These are phyloP conservation scores for Extremus antarcticus DNA, from an alignment of 495 filamentous ascomycete species.

Conservation along the genomic window DNA sequence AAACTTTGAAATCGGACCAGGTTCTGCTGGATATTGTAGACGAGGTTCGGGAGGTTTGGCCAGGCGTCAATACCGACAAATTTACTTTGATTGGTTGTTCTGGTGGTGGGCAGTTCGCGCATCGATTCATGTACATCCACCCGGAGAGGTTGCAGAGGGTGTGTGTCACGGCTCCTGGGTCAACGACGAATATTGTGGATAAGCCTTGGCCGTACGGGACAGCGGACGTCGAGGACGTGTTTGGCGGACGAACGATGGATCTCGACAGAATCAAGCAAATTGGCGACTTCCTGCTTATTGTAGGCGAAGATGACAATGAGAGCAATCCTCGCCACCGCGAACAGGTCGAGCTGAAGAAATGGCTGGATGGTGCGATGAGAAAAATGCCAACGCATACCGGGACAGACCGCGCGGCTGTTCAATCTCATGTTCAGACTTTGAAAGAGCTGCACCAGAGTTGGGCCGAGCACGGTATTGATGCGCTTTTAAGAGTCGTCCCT, in stretches of 20 bases:
- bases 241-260: not conserved
- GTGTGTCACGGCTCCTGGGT: not conserved
- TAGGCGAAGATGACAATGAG: not conserved
- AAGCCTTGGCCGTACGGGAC: not conserved
- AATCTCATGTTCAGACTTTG: not conserved
- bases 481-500: not conserved
- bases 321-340: no score
- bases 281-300: not conserved
- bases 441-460: not conserved
- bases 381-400: not conserved
- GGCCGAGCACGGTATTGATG: not conserved
- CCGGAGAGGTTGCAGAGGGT: not conserved
- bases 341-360: not conserved
- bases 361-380: not conserved
- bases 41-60: not conserved
- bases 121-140: not conserved
- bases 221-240: not conserved
- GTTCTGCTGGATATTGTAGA: not conserved
- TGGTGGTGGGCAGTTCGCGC: not conserved
- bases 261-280: not conserved
- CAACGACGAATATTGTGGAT: not conserved
- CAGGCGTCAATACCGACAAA: not conserved
- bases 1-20: not conserved
- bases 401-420: not conserved
- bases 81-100: not conserved